These are phyloP conservation scores for Purshia tridentata DNA, from an alignment of 306 rosid genomes.

Conservation along the genomic window DNA sequence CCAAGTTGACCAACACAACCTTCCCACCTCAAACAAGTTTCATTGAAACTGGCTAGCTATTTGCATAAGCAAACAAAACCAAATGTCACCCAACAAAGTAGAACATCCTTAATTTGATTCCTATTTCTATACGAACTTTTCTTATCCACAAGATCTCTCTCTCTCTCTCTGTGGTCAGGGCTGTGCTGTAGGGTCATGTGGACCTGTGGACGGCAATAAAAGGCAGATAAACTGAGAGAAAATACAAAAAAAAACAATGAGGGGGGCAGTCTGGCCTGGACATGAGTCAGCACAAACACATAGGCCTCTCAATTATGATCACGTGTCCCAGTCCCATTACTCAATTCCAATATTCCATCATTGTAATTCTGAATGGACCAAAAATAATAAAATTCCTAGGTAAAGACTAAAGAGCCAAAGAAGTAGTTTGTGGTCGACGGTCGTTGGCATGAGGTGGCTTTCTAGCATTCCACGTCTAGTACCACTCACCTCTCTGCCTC, in stretches of 20 bases:
- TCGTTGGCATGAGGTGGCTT: conserved; percentile 7
- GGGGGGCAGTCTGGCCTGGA: background rate
- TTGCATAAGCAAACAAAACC: background rate
- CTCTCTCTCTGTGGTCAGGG: background rate
- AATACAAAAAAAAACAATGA: background rate
- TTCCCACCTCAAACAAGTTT: background rate
- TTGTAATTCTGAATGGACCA: conserved; percentile 14
- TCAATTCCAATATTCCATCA: conserved; percentile 13
- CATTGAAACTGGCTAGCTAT: background rate
- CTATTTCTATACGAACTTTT: background rate
- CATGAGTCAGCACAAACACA: conserved; percentile 38
- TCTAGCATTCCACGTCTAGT: conserved; percentile 9
- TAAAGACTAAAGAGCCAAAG: background rate
- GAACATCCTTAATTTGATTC: background rate
- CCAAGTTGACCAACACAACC: background rate
- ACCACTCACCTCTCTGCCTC: background rate
- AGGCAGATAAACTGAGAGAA: background rate
- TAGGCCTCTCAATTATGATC: conserved; percentile 1
- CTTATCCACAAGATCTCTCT: background rate
- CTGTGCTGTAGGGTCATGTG: background rate
- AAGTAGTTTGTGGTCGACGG: background rate
- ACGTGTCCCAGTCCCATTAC: conserved; percentile 35
- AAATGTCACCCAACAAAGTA: too few relatives aligned
- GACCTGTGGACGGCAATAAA: background rate
- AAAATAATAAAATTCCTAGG: background rate